phyloP scores from a whole-genome alignment of 768 basidiomycete species.

The Suillus fuscotomentosus region DNA sequence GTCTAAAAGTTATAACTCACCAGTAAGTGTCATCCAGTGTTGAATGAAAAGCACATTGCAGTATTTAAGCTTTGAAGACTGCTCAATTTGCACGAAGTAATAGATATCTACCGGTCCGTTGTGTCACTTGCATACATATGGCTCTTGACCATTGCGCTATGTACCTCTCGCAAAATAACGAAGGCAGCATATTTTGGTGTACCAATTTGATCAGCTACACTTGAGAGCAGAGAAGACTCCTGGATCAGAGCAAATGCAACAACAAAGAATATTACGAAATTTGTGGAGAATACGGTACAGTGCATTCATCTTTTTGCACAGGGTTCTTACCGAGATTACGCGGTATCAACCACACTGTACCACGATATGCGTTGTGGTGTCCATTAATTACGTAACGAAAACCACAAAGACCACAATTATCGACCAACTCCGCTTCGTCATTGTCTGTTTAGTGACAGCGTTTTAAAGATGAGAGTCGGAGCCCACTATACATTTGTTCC shows the following conservation, averaged over 20 bases:
- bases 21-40: too few relatives aligned
- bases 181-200: too few relatives aligned
- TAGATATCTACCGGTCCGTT: too few relatives aligned
- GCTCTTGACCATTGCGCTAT: not conserved
- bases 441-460: not conserved
- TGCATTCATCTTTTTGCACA: not conserved
- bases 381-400: too few relatives aligned
- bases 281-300: not conserved
- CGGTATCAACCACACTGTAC: not conserved
- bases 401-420: not conserved
- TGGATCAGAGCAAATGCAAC: not conserved
- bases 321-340: not conserved
- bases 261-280: not conserved
- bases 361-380: not conserved
- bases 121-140: too few relatives aligned
- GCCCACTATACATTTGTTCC: not conserved
- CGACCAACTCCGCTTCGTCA: not conserved
- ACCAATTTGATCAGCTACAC: not conserved
- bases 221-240: not conserved
- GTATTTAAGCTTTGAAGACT: too few relatives aligned
- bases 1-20: too few relatives aligned
- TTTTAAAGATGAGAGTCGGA: not conserved
- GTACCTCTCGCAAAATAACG: not conserved
- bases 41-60: too few relatives aligned
- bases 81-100: too few relatives aligned